Base-by-base conservation (phyloP, 148 eudicot species). In the Fallopia convolvulus region DNA sequence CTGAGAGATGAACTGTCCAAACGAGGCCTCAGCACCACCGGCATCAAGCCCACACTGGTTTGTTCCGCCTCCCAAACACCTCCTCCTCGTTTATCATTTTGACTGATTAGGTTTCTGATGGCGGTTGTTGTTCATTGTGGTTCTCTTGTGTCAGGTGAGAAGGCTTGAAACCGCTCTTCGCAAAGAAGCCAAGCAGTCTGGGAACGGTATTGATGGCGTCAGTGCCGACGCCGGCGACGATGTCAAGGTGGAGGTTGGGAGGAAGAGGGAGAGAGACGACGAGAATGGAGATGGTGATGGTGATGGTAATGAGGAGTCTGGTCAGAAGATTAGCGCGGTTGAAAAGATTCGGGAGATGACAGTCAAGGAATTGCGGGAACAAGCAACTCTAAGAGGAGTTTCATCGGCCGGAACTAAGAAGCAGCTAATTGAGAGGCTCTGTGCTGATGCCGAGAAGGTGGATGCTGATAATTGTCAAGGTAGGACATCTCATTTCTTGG, bases 11-110 rank as follows among this genome's bases (percentile, higher is more conserved):
- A 89, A 74, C 97, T 94, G 70, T 76, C 90, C 71, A 78, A 86
- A 78, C 90, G 95, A 77, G 93, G 92, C 56, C 92, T 92, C 72
- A 82, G 79, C 79, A 92, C 87, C 74, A 23, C 88, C 78, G 98
- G 98, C 72, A 83, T 77, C 66, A 94, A 94, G 82, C 88, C 90
- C 76, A 81, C 80, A 13, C 83, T 94, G 87, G 98, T 88, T 56
- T 6, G 50, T 3, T 48, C 55, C 47, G 20, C 52, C 49, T 21
- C 50, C 11, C 12, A 10, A 48, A 8, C 26, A 40, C 14, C 14
- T 39, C 8, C 49, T 40, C 6, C 3, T 53, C 20, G 8, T 12
- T 13, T 63, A 14, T 17, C 50, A 47, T n/a, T 23, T 15, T 58
- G 9, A 32, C 20, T 2, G 32, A 32, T 23, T 50, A 26, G 73